These are phyloP conservation scores for Artemisia tridentata DNA, from an alignment of 129 eudicot species.

Conservation along the genomic window DNA sequence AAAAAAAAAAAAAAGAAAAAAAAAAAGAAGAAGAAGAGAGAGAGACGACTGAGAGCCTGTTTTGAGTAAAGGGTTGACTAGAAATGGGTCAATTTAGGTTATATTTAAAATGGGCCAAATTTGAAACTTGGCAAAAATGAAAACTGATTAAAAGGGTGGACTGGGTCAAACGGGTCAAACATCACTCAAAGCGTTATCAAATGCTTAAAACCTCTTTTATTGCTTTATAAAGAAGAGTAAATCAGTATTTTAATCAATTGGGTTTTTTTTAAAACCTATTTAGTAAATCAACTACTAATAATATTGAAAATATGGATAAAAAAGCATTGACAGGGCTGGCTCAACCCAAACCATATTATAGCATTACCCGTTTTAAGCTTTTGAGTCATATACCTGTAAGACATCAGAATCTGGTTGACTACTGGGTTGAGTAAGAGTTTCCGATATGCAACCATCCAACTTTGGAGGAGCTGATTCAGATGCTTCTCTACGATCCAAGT, in stretches of 20 bases:
- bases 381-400: conserved; percentile 54
- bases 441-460: conserved; percentile 31
- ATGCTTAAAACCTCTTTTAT: background rate
- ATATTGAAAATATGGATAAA: background rate
- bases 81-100: background rate
- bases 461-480: conserved; percentile 38
- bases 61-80: too few species aligned
- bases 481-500: conserved; percentile 47
- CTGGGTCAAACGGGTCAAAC: background rate
- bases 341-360: background rate
- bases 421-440: conserved; percentile 24
- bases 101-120: background rate
- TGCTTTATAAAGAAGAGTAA: background rate
- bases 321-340: background rate
- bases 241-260: too few species aligned
- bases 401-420: conserved; percentile 45
- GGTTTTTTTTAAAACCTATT: too few species aligned
- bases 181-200: background rate
- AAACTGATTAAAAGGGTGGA: background rate
- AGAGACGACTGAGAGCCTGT: too few species aligned
- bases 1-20: too few species aligned
- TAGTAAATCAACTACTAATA: too few species aligned
- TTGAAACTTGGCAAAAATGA: background rate
- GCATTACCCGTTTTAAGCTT: background rate
- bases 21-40: too few species aligned